Evolutionary conservation across 1,139 yeast genomes (phyloP).

Genomic region (Candida smagusa): DNA sequence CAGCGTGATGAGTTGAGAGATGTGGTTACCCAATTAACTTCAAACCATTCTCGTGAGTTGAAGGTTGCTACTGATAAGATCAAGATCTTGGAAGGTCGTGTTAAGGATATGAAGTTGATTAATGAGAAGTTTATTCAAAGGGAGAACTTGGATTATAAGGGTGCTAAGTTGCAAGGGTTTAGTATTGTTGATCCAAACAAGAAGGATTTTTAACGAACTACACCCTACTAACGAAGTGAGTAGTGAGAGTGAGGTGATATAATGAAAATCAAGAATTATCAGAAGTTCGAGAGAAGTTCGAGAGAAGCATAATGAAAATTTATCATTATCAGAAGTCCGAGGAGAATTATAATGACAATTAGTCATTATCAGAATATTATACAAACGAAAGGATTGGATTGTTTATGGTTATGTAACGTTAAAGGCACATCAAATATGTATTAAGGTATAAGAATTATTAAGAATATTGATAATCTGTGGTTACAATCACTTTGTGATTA

Average conservation of each 20-base stretch:
- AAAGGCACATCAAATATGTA: too few species aligned
- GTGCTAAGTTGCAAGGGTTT: constrained; percentile 44
- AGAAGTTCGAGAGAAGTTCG: too few species aligned
- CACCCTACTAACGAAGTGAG: background rate
- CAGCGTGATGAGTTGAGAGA: constrained; percentile 63
- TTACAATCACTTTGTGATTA: too few species aligned
- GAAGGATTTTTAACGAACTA: constrained; percentile 10
- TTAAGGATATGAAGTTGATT: constrained; percentile 31
- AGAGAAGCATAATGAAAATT: too few species aligned
- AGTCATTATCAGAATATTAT: too few species aligned
- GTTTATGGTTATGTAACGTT: too few species aligned
- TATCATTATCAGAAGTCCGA: too few species aligned
- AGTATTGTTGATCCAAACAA: constrained; percentile 39
- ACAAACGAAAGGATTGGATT: too few species aligned
- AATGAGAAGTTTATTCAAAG: constrained; percentile 35
- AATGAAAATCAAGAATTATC: background rate
- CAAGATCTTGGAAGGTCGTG: constrained; percentile 35
- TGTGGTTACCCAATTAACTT: constrained; percentile 40
- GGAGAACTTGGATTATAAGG: constrained; percentile 14
- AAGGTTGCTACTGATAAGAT: constrained; percentile 44
- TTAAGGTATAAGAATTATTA: too few species aligned
- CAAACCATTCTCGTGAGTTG: constrained; percentile 34
- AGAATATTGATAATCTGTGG: too few species aligned
- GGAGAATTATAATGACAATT: too few species aligned
- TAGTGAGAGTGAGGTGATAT: too few species aligned